A percentile compares a stretch with the other conserved stretches of the same genome.
Conservation (phyloP, 2,329 filamentous ascomycete genomes). For the Sporothrix humicola region DNA sequence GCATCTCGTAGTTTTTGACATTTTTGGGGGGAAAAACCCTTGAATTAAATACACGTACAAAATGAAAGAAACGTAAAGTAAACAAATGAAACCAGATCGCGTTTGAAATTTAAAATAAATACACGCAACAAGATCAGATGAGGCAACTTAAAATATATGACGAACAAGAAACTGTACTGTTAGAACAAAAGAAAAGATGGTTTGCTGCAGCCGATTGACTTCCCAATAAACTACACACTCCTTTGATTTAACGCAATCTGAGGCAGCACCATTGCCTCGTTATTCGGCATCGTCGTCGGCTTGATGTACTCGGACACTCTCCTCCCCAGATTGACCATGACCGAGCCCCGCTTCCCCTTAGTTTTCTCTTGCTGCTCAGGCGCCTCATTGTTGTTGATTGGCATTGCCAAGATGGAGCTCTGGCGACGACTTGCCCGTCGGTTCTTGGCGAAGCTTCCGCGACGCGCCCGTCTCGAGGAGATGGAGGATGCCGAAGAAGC, state of each 20-base stretch:
- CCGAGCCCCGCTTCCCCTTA: not conserved
- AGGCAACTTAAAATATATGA: no score
- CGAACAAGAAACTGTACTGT: no score
- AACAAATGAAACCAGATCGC: no score
- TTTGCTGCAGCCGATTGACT: no score
- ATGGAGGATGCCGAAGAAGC: not conserved
- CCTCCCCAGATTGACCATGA: slow-evolving; percentile 10
- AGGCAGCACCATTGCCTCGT: not conserved
- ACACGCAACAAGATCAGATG: no score
- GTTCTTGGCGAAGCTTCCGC: not conserved
- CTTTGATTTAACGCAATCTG: not conserved
- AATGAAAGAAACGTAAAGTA: no score
- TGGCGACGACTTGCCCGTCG: not conserved
- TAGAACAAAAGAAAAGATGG: no score
- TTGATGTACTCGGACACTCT: slow-evolving; percentile 30
- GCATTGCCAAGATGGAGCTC: not conserved
- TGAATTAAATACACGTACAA: no score
- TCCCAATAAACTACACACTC: not conserved
- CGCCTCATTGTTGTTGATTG: not conserved
- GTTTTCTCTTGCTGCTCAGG: not conserved
- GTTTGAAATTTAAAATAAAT: no score
- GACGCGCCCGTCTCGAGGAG: not conserved
- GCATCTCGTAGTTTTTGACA: no score
- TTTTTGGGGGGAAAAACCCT: no score
- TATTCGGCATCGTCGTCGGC: slow-evolving; percentile 11